phyloP scores from a whole-genome alignment of 2,329 filamentous ascomycete genomes.

The Ceratocystis diversiconidia region DNA sequence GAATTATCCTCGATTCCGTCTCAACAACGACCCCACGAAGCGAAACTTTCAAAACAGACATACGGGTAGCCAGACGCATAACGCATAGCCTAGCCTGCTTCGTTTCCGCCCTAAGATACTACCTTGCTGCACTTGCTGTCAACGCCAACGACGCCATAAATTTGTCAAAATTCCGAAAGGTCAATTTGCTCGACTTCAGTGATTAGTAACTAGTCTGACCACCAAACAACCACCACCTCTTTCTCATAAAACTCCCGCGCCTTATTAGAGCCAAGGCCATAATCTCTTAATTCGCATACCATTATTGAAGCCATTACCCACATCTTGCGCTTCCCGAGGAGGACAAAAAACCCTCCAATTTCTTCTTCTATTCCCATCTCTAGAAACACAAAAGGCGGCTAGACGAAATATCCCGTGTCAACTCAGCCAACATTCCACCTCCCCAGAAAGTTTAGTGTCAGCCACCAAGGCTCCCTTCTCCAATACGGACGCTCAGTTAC shows the following conservation, averaged over 20 bases:
- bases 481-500: neutral
- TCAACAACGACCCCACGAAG: neutral
- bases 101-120: neutral
- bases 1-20: neutral
- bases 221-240: neutral
- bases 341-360: neutral
- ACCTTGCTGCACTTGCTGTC: neutral
- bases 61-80: neutral
- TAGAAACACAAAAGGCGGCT: neutral
- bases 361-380: neutral
- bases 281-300: neutral
- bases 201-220: neutral
- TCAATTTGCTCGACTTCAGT: neutral
- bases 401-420: neutral
- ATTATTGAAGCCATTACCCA: neutral
- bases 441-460: neutral
- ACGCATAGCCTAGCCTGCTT: neutral
- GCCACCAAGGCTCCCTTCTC: neutral
- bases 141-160: neutral
- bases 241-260: neutral
- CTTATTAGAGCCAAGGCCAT: neutral
- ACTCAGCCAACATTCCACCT: neutral
- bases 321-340: neutral
- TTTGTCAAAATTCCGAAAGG: neutral
- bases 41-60: neutral